Conservation (phyloP, 768 basidiomycete species). For the Hypholoma fasciculare region DNA sequence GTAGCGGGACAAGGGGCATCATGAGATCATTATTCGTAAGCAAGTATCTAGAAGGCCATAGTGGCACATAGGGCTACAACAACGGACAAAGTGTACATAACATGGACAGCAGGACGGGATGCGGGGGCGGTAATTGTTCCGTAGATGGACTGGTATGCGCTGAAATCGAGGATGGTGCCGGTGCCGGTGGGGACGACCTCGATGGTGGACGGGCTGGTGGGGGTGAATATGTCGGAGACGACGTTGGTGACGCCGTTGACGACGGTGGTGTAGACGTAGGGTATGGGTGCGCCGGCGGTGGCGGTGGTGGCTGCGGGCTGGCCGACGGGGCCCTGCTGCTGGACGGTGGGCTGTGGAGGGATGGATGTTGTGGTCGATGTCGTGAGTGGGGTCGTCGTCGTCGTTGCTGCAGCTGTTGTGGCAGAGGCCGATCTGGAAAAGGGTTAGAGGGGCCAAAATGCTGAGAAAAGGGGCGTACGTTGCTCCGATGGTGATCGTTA, state of each 20-base stretch:
- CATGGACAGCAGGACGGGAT: not conserved
- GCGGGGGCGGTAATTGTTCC: slow-evolving; percentile 12
- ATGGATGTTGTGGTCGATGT: slow-evolving; percentile 20
- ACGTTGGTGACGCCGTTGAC: slow-evolving; percentile 34
- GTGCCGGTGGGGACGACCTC: slow-evolving; percentile 19
- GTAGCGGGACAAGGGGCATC: not conserved
- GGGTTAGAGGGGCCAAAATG: too few relatives aligned
- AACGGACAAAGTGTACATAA: not conserved
- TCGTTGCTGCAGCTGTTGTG: too few relatives aligned
- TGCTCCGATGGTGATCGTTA: slow-evolving; percentile 18
- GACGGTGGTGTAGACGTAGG: slow-evolving; percentile 52
- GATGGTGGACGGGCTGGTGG: slow-evolving; percentile 35
- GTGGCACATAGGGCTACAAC: not conserved
- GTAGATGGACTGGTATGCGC: slow-evolving; percentile 29
- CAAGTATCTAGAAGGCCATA: not conserved
- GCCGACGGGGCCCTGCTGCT: slow-evolving; percentile 56
- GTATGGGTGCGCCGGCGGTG: slow-evolving; percentile 46
- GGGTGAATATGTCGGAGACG: slow-evolving; percentile 38
- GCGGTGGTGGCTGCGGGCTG: slow-evolving; percentile 42
- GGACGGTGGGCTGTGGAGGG: not conserved
- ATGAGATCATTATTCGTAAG: not conserved
- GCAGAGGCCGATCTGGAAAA: too few relatives aligned
- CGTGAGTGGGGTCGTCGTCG: slow-evolving; percentile 11
- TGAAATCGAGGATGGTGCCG: slow-evolving; percentile 36
- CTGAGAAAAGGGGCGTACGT: too few relatives aligned